A percentile compares a stretch with the other conserved stretches of the same genome.
Conservation (phyloP, 371 early-diverging fungal species). For the Mortierella sp. region DNA sequence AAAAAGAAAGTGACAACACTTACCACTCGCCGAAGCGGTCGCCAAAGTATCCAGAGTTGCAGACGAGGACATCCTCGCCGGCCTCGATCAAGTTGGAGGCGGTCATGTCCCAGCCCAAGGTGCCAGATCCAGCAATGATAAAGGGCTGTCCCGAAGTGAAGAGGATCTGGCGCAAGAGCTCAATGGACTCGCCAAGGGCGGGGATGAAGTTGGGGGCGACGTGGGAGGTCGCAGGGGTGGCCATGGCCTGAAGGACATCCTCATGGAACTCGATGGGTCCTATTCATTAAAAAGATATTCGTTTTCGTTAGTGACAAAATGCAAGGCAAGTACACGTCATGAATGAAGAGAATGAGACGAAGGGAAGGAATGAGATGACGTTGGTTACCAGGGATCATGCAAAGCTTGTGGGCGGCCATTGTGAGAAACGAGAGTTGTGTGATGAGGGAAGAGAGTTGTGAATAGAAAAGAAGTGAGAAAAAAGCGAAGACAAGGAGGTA, state of each 20-base stretch:
- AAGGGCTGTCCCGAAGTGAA: conserved; percentile 93
- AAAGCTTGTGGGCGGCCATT: conserved; percentile 76
- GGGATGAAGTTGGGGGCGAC: conserved; percentile 93
- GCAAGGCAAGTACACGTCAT: background rate
- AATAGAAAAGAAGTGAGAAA: background rate
- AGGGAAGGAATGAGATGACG: background rate
- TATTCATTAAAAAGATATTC: conserved; percentile 14
- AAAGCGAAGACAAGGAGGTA: background rate
- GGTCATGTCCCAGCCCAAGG: conserved; percentile 96
- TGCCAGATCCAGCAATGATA: conserved; percentile 94
- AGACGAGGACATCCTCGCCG: conserved; percentile 90
- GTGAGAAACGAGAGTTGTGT: conserved; percentile 19
- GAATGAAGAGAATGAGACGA: conserved; percentile 4
- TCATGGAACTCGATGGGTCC: conserved; percentile 96
- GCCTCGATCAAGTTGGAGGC: conserved; percentile 92
- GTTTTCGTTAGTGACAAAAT: background rate
- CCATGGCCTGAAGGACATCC: conserved; percentile 89
- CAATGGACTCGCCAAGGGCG: conserved; percentile 88
- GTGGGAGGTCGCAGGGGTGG: conserved; percentile 93
- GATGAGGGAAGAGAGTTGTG: background rate
- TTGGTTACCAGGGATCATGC: conserved; percentile 90
- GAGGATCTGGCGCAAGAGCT: conserved; percentile 86
- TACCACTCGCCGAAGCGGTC: conserved; percentile 96
- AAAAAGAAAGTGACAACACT: conserved; percentile 12
- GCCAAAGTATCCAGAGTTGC: conserved; percentile 96